Conservation (phyloP, 1,139 yeast species). For the Blastobotrys apis region DNA sequence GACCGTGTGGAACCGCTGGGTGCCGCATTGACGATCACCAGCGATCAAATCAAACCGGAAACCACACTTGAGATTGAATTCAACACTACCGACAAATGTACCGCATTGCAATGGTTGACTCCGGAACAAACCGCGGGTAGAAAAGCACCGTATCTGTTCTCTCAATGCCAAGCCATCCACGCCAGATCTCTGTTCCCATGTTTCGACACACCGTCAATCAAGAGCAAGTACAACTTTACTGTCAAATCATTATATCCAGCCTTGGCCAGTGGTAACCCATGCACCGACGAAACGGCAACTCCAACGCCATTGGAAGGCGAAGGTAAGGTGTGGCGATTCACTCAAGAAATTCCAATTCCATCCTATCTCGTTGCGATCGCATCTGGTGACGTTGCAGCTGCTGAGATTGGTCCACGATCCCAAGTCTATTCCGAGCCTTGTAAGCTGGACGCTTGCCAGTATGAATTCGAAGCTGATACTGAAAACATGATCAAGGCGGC, state of each 20-base stretch:
- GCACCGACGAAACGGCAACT: slow-evolving; percentile 14
- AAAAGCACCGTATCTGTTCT: slow-evolving; percentile 68
- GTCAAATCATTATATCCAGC: slow-evolving; percentile 63
- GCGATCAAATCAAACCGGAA: slow-evolving; percentile 8
- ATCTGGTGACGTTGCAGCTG: slow-evolving; percentile 68
- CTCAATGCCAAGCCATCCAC: slow-evolving; percentile 90
- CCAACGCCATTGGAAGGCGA: slow-evolving; percentile 15
- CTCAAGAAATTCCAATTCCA: slow-evolving; percentile 81
- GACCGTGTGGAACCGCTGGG: slow-evolving; percentile 65
- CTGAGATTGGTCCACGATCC: slow-evolving; percentile 82
- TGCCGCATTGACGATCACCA: slow-evolving; percentile 47
- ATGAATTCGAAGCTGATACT: slow-evolving; percentile 75
- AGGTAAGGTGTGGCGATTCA: slow-evolving; percentile 43
- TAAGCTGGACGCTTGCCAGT: slow-evolving; percentile 60
- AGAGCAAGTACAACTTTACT: slow-evolving; percentile 57
- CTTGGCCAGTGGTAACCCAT: slow-evolving; percentile 63
- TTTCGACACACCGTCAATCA: slow-evolving; percentile 85
- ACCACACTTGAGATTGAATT: slow-evolving; percentile 46
- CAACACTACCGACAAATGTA: slow-evolving; percentile 67
- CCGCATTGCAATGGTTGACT: slow-evolving; percentile 82
- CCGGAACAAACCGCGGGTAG: slow-evolving; percentile 77
- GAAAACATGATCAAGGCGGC: slow-evolving; percentile 81
- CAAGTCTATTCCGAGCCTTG: slow-evolving; percentile 75
- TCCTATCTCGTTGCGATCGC: slow-evolving; percentile 82
- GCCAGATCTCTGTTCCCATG: slow-evolving; percentile 86